Conservation (phyloP, 1,284 basidiomycete genomes). For the Ganoderma lucidum region DNA sequence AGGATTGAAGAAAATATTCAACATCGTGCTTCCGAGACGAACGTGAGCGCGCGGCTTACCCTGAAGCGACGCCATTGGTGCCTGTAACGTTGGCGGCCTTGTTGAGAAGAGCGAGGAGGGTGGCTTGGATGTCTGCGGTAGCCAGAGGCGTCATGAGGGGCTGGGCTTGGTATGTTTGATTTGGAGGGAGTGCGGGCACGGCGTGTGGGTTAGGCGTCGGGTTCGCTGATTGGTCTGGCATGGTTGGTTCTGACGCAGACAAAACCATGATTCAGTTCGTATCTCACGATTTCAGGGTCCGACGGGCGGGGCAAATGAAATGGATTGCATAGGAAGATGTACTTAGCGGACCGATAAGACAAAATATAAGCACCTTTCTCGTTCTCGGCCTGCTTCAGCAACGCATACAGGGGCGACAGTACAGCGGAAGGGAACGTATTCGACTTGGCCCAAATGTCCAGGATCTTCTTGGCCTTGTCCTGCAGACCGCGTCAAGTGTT, state of each 20-base stretch:
- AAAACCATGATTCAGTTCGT: constrained; percentile 70
- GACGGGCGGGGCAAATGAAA: constrained; percentile 48
- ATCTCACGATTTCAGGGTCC: constrained; percentile 56
- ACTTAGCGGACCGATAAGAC: constrained; percentile 79
- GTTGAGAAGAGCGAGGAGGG: constrained; percentile 71
- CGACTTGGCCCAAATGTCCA: constrained; percentile 93
- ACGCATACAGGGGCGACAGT: constrained; percentile 70
- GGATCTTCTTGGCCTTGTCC: constrained; percentile 95
- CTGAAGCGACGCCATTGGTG: background rate
- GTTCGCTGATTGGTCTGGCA: constrained; percentile 44
- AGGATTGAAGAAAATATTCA: constrained; percentile 32
- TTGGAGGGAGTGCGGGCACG: constrained; percentile 35
- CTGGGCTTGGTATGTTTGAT: constrained; percentile 34
- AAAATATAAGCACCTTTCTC: constrained; percentile 84
- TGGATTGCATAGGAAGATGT: constrained; percentile 72
- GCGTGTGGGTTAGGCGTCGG: constrained; percentile 19
- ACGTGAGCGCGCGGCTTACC: constrained; percentile 15
- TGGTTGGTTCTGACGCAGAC: constrained; percentile 69
- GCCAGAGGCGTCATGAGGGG: constrained; percentile 42
- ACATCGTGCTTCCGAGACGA: background rate
- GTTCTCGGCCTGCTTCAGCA: constrained; percentile 62
- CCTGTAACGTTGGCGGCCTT: constrained; percentile 56
- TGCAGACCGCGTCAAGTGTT: constrained; percentile 50
- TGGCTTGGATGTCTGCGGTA: constrained; percentile 59
- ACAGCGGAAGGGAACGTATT: constrained; percentile 83